A percentile compares a stretch with the other conserved stretches of the same genome.
Evolutionary conservation across 768 basidiomycete genomes (phyloP).

Genomic region (Termitomyces bulborhizus): DNA sequence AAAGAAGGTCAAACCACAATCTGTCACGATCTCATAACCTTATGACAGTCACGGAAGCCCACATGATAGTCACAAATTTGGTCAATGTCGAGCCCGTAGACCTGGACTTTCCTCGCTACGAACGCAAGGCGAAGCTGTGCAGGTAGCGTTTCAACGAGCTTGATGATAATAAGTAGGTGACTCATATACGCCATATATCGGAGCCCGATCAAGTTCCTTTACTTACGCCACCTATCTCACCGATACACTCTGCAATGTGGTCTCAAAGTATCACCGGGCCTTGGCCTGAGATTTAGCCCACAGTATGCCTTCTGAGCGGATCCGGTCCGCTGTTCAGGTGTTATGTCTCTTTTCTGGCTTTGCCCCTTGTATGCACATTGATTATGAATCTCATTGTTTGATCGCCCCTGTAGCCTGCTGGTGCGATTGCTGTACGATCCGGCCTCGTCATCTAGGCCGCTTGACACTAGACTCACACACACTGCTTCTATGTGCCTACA

Average conservation of each 20-base stretch:
- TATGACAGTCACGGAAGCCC: slow-evolving; percentile 8
- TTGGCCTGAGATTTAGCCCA: slow-evolving; percentile 12
- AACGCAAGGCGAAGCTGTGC: slow-evolving; percentile 6
- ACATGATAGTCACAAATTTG: too few species aligned
- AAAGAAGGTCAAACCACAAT: not conserved
- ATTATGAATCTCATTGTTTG: slow-evolving; percentile 15
- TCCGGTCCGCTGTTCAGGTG: slow-evolving; percentile 40
- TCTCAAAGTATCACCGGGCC: slow-evolving; percentile 6
- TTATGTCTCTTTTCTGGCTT: slow-evolving; percentile 71
- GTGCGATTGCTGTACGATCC: slow-evolving; percentile 57
- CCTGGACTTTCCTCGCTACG: not conserved
- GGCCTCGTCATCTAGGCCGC: not conserved
- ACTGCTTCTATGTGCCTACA: slow-evolving; percentile 32
- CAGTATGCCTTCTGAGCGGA: slow-evolving; percentile 5
- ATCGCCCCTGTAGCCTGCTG: slow-evolving; percentile 47
- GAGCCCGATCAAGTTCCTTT: slow-evolving; percentile 1
- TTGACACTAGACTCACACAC: not conserved
- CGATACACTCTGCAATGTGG: slow-evolving; percentile 21
- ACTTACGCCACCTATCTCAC: slow-evolving; percentile 17
- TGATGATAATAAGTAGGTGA: slow-evolving; percentile 8
- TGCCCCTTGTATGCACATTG: slow-evolving; percentile 54
- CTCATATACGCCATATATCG: slow-evolving; percentile 2
- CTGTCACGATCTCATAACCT: slow-evolving; percentile 2
- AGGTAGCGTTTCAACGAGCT: slow-evolving; percentile 6
- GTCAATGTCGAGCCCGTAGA: not conserved